Percentiles rank a stretch among this genome's conserved stretches.
phyloP scores from a whole-genome alignment of 305 asterid genomes.

The Withania somnifera region DNA sequence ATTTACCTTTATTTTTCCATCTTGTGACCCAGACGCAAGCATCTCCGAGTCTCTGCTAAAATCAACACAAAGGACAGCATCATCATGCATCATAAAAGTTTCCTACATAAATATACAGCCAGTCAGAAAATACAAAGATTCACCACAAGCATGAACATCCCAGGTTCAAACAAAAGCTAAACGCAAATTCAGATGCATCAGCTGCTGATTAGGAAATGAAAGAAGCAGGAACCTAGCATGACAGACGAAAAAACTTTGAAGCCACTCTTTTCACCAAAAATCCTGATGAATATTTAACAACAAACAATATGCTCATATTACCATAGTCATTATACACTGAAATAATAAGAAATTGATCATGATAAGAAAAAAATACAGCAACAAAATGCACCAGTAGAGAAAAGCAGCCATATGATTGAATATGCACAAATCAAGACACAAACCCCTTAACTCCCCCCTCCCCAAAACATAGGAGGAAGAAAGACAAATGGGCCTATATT shows the following conservation, averaged over 20 bases:
- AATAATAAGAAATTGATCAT: no score
- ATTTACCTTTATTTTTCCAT: slow-evolving; percentile 93
- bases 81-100: slow-evolving; percentile 97
- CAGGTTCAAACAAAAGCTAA: not conserved
- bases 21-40: slow-evolving; percentile 98
- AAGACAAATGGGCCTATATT: not conserved
- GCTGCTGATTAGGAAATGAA: not conserved
- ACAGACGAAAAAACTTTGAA: not conserved
- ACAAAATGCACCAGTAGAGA: not conserved
- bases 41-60: slow-evolving; percentile 97
- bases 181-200: not conserved
- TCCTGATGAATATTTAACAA: not conserved
- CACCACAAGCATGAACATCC: not conserved
- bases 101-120: slow-evolving; percentile 45
- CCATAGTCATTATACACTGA: no score
- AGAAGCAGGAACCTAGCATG: not conserved
- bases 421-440: not conserved
- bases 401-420: not conserved
- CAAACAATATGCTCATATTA: not conserved
- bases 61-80: slow-evolving; percentile 86
- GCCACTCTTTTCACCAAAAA: not conserved
- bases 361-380: not conserved
- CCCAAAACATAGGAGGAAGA: not conserved
- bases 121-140: slow-evolving; percentile 3
- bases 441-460: not conserved